Percentiles rank a stretch among this genome's conserved stretches.
Conservation (phyloP, 352 stramenopile species). For the Phytopythium mirpurense region DNA sequence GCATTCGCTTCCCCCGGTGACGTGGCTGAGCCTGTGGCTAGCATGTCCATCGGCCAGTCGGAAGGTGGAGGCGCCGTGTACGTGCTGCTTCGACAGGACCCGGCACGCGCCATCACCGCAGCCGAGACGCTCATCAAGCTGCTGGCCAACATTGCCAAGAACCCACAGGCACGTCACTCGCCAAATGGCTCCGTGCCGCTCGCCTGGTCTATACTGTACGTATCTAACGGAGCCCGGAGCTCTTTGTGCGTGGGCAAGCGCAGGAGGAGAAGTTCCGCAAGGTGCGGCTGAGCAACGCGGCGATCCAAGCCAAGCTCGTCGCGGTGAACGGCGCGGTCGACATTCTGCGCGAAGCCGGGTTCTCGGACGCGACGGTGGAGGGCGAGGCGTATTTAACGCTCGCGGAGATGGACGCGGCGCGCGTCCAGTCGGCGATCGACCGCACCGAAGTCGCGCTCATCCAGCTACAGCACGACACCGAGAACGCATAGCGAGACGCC, state of each 20-base stretch:
- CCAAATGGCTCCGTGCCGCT: no score
- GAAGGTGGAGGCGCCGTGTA: conserved; percentile 37
- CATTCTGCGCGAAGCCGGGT: conserved; percentile 53
- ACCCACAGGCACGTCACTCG: conserved; percentile 33
- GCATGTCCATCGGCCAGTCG: conserved; percentile 5
- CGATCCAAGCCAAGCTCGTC: conserved; percentile 65
- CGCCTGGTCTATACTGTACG: neutral
- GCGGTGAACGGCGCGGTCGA: conserved; percentile 46
- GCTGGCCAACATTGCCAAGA: conserved; percentile 57
- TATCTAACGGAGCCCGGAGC: no score
- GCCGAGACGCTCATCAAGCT: conserved; percentile 69
- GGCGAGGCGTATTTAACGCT: conserved; percentile 59
- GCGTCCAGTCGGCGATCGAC: conserved; percentile 51
- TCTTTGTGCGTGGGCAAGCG: no score
- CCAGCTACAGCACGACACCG: conserved; percentile 55
- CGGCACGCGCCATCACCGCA: conserved; percentile 37
- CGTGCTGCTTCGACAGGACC: conserved; percentile 54
- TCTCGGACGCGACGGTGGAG: conserved; percentile 32
- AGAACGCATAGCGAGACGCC: conserved; percentile 10
- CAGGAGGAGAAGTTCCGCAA: conserved; percentile 74
- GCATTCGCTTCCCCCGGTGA: conserved; percentile 15
- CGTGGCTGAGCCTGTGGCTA: neutral
- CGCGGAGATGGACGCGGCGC: conserved; percentile 24
- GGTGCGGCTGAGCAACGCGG: conserved; percentile 49
- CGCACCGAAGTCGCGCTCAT: conserved; percentile 61